Evolutionary conservation across 106 monocot species (phyloP).

Genomic region (Ottelia alismoides): DNA sequence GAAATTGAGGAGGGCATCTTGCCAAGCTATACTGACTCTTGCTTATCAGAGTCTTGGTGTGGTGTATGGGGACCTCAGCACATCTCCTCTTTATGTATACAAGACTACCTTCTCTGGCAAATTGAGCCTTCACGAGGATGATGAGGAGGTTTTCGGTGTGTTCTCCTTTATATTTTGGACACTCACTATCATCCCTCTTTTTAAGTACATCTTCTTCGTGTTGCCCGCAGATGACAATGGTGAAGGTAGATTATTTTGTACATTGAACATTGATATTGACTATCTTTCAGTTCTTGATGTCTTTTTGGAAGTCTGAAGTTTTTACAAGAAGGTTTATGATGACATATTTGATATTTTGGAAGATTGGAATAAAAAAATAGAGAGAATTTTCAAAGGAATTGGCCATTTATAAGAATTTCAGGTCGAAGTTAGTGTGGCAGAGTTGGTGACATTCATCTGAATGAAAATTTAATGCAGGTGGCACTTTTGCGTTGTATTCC

Average conservation of each 20-base stretch:
- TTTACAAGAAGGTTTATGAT: not conserved
- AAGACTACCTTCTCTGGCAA: conserved; percentile 73
- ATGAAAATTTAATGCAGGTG: conserved; percentile 32
- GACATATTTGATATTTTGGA: not conserved
- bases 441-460: not conserved
- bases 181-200: conserved; percentile 55
- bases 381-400: too few species aligned
- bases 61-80: conserved; percentile 78
- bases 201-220: conserved; percentile 60
- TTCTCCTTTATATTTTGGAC: conserved; percentile 81
- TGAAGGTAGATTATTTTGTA: too few species aligned
- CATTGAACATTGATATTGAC: not conserved
- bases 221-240: conserved; percentile 74
- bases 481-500: conserved; percentile 78
- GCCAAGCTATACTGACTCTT: conserved; percentile 37
- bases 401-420: too few species aligned
- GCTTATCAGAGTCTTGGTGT: conserved; percentile 82
- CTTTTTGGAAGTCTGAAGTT: not conserved
- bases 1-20: conserved; percentile 20
- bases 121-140: conserved; percentile 50
- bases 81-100: conserved; percentile 77
- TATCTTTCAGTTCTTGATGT: not conserved
- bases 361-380: not conserved
- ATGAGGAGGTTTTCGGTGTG: conserved; percentile 68
- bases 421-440: too few species aligned